These are phyloP conservation scores for Euclidium syriacum DNA, from an alignment of 345 rosid genomes.

Conservation along the genomic window DNA sequence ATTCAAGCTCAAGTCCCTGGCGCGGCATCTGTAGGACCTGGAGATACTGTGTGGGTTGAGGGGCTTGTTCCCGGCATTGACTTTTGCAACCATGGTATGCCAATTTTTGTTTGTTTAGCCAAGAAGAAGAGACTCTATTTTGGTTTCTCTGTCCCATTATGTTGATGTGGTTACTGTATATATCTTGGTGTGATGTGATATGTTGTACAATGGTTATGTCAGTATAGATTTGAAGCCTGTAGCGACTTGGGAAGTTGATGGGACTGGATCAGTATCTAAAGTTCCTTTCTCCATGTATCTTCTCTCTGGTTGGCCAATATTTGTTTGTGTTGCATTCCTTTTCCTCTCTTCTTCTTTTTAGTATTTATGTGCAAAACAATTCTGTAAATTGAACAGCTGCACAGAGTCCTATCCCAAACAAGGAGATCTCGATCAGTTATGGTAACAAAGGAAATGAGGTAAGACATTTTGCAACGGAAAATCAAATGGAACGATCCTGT, in stretches of 20 bases:
- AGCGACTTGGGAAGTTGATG: slow-evolving; percentile 99
- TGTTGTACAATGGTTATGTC: slow-evolving; percentile 6
- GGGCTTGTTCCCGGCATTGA: slow-evolving; percentile 98
- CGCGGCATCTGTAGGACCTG: slow-evolving; percentile 32
- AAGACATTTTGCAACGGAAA: slow-evolving; percentile 14
- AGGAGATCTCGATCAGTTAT: slow-evolving; percentile 82
- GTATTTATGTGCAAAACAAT: background rate
- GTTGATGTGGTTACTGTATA: slow-evolving; percentile 1
- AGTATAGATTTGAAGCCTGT: slow-evolving; percentile 62
- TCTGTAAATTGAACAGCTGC: slow-evolving; percentile 40
- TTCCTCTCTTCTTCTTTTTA: slow-evolving; percentile 9
- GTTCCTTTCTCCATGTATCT: slow-evolving; percentile 84
- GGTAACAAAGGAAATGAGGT: slow-evolving; percentile 99
- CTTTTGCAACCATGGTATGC: slow-evolving; percentile 92
- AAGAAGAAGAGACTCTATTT: background rate
- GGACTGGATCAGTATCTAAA: slow-evolving; percentile 51
- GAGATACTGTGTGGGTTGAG: slow-evolving; percentile 85
- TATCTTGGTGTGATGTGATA: slow-evolving; percentile 3
- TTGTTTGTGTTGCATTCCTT: background rate
- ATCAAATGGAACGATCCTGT: background rate
- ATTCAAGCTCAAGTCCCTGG: slow-evolving; percentile 29
- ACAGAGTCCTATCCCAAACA: slow-evolving; percentile 40
- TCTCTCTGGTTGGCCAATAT: slow-evolving; percentile 60
- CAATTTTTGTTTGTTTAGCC: background rate
- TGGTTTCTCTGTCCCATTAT: background rate